Evolutionary conservation across 1,284 basidiomycete genomes (phyloP).

Genomic region (Rhodotorula sp.): DNA sequence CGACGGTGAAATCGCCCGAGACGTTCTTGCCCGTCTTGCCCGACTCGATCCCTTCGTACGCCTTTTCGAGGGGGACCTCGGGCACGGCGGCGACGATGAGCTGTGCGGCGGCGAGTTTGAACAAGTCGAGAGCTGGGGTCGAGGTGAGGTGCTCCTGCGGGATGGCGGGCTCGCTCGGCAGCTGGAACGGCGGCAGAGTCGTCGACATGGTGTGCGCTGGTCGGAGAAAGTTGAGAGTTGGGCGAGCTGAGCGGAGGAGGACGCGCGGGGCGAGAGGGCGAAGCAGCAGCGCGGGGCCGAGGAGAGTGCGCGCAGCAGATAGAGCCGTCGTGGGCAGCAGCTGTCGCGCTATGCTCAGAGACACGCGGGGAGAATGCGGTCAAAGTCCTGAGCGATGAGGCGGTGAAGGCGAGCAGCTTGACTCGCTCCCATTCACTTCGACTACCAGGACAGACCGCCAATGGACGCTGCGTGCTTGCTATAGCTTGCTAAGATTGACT

Average conservation of each 20-base stretch:
- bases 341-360: background rate
- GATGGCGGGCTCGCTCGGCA: constrained; percentile 46
- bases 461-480: background rate
- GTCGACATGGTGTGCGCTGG: constrained; percentile 17
- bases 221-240: background rate
- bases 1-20: constrained; percentile 75
- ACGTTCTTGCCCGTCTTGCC: constrained; percentile 75
- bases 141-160: constrained; percentile 60
- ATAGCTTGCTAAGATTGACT: background rate
- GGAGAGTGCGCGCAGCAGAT: background rate
- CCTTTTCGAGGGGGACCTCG: constrained; percentile 59
- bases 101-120: constrained; percentile 78
- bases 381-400: background rate
- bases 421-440: background rate
- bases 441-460: background rate
- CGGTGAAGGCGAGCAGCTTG: background rate
- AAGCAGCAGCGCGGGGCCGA: background rate
- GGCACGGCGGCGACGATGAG: constrained; percentile 68
- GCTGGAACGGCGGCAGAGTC: constrained; percentile 15
- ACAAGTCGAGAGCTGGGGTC: constrained; percentile 73
- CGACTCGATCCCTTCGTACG: constrained; percentile 79
- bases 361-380: too few species aligned
- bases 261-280: background rate
- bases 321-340: background rate
- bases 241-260: background rate